phyloP scores from a whole-genome alignment of 257 asterid species.

The Hygrophila difformis region DNA sequence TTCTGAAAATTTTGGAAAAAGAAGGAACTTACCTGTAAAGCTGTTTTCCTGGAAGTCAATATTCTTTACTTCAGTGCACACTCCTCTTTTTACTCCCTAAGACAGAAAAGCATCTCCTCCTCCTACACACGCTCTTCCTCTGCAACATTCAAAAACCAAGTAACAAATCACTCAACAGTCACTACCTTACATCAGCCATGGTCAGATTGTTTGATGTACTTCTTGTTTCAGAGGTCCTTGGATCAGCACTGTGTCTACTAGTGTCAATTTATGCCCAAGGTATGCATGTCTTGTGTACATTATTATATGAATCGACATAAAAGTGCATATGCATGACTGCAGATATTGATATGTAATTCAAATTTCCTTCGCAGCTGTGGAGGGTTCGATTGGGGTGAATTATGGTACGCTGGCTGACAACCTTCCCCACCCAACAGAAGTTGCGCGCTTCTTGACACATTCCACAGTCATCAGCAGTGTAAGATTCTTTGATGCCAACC shows the following conservation, averaged over 20 bases:
- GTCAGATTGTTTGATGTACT: constrained; percentile 3
- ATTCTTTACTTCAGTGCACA: constrained; percentile 30
- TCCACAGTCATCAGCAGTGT: constrained; percentile 51
- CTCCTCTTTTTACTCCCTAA: constrained; percentile 21
- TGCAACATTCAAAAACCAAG: constrained; percentile 7
- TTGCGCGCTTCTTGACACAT: constrained; percentile 39
- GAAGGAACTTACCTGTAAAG: no score
- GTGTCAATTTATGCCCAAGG: constrained; percentile 25
- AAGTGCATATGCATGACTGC: neutral
- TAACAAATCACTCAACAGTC: constrained; percentile 10
- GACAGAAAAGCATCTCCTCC: constrained; percentile 39
- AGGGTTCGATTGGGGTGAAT: constrained; percentile 35
- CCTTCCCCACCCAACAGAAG: constrained; percentile 56
- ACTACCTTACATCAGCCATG: constrained; percentile 16
- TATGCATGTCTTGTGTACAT: neutral
- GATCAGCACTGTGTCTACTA: constrained; percentile 19
- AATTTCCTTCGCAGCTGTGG: constrained; percentile 28
- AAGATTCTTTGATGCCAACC: constrained; percentile 47
- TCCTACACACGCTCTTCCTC: constrained; percentile 14
- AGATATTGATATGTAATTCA: neutral
- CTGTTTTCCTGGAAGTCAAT: constrained; percentile 1
- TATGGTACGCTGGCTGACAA: constrained; percentile 30
- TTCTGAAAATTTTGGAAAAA: no score
- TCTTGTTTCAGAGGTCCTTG: neutral
- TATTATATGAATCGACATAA: neutral